Conservation (phyloP, 164 flowering plant species). For the Umbilicus rupestris region DNA sequence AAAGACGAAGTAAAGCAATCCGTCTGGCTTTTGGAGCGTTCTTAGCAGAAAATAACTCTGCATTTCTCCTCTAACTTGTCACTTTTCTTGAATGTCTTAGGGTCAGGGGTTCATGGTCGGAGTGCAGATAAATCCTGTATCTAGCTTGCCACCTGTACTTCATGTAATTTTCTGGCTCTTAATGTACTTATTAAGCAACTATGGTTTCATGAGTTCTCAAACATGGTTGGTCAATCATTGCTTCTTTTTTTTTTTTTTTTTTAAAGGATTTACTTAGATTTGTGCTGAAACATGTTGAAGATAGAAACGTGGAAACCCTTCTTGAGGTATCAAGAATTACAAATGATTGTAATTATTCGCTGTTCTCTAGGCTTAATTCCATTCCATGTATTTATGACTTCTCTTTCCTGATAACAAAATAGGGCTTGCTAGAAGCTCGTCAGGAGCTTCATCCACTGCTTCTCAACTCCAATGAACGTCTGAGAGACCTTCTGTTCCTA, state of each 20-base stretch:
- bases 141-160: conserved; percentile 81
- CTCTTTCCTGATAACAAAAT: conserved; percentile 9
- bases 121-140: conserved; percentile 74
- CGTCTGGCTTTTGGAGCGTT: background rate
- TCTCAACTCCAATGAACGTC: conserved; percentile 45
- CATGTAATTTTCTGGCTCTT: conserved; percentile 35
- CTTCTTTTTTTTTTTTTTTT: conserved; percentile 8
- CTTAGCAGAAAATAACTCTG: background rate
- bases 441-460: conserved; percentile 74
- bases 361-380: background rate
- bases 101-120: conserved; percentile 99
- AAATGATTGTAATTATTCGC: background rate
- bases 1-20: conserved; percentile 48
- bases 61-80: conserved; percentile 1
- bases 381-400: background rate
- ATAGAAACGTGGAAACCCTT: conserved; percentile 71
- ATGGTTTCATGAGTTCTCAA: background rate
- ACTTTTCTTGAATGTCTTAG: conserved; percentile 27
- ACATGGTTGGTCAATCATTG: background rate
- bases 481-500: conserved; percentile 85
- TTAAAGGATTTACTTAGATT: conserved; percentile 62
- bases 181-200: background rate
- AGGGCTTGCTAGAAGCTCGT: conserved; percentile 96
- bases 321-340: conserved; percentile 52
- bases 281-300: conserved; percentile 75